These are phyloP conservation scores for Helenozyma baotianmanensis DNA, from an alignment of 805 yeast genomes.

Conservation along the genomic window DNA sequence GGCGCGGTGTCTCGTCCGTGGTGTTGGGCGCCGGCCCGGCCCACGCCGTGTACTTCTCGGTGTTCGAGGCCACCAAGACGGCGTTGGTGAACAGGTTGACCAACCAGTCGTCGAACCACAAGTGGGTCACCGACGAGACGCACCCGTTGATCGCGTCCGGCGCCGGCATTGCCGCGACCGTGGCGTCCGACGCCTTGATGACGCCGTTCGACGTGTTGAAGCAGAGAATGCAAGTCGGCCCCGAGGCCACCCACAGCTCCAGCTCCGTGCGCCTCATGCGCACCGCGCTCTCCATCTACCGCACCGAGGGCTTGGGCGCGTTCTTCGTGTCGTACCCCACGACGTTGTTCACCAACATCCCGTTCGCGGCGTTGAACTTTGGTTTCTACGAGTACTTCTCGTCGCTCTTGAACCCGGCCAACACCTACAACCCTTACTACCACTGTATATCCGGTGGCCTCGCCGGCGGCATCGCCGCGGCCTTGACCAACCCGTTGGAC, in stretches of 20 bases:
- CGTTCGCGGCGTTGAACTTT: constrained; percentile 92
- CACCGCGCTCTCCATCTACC: constrained; percentile 47
- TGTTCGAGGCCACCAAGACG: constrained; percentile 78
- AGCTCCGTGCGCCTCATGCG: constrained; percentile 27
- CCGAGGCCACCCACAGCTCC: constrained; percentile 16
- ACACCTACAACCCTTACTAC: constrained; percentile 77
- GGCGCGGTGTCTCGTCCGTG: constrained; percentile 93
- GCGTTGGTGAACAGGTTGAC: constrained; percentile 43
- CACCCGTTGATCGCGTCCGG: constrained; percentile 80
- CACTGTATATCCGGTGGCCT: constrained; percentile 92
- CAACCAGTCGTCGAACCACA: constrained; percentile 32
- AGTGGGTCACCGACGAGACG: constrained; percentile 54
- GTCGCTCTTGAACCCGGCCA: constrained; percentile 72
- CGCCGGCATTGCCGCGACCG: constrained; percentile 90
- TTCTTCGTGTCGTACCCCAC: constrained; percentile 94
- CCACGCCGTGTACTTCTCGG: constrained; percentile 94
- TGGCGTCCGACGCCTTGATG: constrained; percentile 93
- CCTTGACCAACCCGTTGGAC: constrained; percentile 89
- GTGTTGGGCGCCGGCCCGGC: constrained; percentile 99
- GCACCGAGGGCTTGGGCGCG: constrained; percentile 66
- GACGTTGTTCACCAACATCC: constrained; percentile 84
- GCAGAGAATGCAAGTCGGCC: constrained; percentile 77
- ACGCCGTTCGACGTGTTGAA: constrained; percentile 94
- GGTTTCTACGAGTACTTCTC: constrained; percentile 85
- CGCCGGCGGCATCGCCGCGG: constrained; percentile 95